Conservation (phyloP, 805 yeast species). For the Kazachstania viticola region DNA sequence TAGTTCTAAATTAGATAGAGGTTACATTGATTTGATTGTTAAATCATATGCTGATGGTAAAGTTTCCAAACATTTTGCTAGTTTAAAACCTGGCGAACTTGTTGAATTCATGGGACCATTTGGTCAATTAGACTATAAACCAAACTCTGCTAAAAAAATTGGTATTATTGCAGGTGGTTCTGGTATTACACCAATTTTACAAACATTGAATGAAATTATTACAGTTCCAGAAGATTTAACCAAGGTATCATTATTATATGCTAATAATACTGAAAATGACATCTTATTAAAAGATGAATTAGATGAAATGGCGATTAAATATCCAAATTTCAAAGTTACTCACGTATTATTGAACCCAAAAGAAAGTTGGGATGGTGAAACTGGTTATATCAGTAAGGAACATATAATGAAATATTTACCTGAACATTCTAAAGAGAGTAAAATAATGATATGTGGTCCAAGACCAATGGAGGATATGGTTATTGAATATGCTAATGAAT, state of each 20-base stretch:
- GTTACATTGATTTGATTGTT: slow-evolving; percentile 65
- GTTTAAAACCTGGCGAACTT: slow-evolving; percentile 49
- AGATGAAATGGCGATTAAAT: slow-evolving; percentile 53
- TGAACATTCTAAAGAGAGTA: slow-evolving; percentile 33
- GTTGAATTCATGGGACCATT: slow-evolving; percentile 72
- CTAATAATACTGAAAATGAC: slow-evolving; percentile 69
- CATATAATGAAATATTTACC: slow-evolving; percentile 46
- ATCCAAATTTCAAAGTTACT: slow-evolving; percentile 50
- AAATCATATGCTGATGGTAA: slow-evolving; percentile 65
- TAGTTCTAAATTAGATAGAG: slow-evolving; percentile 55
- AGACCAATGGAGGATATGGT: slow-evolving; percentile 50
- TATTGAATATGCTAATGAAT: slow-evolving; percentile 37
- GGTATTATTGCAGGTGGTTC: slow-evolving; percentile 77
- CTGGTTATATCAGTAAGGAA: slow-evolving; percentile 51
- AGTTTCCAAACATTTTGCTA: slow-evolving; percentile 58
- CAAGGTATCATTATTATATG: slow-evolving; percentile 49
- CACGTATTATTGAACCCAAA: slow-evolving; percentile 47
- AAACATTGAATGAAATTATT: slow-evolving; percentile 58
- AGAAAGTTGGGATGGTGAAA: slow-evolving; percentile 41
- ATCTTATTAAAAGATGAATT: slow-evolving; percentile 60
- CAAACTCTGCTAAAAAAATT: slow-evolving; percentile 50
- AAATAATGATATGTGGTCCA: slow-evolving; percentile 67
- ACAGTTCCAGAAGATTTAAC: slow-evolving; percentile 60
- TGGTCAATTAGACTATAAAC: slow-evolving; percentile 52
- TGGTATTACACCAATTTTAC: slow-evolving; percentile 84